phyloP scores from a whole-genome alignment of 2,329 filamentous ascomycete species.

The Colletotrichum godetiae region DNA sequence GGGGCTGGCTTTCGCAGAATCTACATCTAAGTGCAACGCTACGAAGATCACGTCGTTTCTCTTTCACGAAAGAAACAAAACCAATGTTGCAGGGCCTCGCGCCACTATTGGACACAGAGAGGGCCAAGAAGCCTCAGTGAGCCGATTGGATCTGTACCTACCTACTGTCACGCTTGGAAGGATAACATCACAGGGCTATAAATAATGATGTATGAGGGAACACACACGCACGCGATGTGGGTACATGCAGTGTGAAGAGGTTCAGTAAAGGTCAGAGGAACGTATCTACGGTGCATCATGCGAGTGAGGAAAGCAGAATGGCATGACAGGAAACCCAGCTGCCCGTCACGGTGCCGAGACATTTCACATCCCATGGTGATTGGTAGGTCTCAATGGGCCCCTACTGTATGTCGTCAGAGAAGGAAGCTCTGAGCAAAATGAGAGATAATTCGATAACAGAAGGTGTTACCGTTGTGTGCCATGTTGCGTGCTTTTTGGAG shows the following conservation, averaged over 20 bases:
- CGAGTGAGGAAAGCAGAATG: background rate
- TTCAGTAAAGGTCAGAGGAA: background rate
- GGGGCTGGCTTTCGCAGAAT: background rate
- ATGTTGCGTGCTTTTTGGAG: background rate
- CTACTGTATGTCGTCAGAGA: background rate
- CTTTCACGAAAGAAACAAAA: constrained; percentile 2
- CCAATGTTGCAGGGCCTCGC: background rate
- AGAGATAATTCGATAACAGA: background rate
- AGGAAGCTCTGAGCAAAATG: constrained; percentile 10
- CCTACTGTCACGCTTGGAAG: background rate
- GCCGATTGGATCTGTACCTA: background rate
- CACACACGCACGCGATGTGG: background rate
- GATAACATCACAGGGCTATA: constrained; percentile 4
- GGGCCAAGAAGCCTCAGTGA: background rate
- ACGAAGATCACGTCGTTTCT: background rate
- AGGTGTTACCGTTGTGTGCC: background rate
- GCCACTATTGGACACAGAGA: background rate
- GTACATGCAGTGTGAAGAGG: constrained; percentile 4
- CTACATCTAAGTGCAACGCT: background rate
- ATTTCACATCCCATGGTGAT: background rate
- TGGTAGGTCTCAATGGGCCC: background rate
- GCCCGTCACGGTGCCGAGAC: background rate
- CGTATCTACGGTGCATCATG: constrained; percentile 1
- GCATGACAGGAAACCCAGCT: background rate
- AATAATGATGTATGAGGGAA: background rate